phyloP scores from a whole-genome alignment of 2,329 filamentous ascomycete genomes.

The Juglanconis sp. region DNA sequence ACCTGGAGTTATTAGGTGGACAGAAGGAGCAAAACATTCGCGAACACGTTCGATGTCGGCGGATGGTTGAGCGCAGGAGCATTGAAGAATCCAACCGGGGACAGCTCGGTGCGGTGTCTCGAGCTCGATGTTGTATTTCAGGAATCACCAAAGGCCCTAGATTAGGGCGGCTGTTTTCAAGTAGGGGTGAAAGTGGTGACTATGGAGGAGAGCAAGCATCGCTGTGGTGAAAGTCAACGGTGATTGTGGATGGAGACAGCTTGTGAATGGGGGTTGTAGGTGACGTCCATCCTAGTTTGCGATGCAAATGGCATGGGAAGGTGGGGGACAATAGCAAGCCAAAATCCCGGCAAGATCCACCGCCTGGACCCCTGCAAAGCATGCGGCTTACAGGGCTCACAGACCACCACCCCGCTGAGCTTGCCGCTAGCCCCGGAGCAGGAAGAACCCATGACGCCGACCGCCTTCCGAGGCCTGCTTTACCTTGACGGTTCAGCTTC shows the following conservation, averaged over 20 bases:
- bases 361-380: conserved; percentile 3
- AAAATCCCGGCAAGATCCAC: not conserved
- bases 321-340: not conserved
- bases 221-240: not conserved
- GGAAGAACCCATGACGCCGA: conserved; percentile 12
- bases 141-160: not conserved
- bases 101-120: no score
- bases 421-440: not conserved
- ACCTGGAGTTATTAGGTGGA: not conserved
- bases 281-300: not conserved
- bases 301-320: not conserved
- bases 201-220: not conserved
- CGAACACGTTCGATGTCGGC: not conserved
- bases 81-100: not conserved
- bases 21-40: not conserved
- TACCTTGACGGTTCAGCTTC: not conserved
- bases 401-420: not conserved
- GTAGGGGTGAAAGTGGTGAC: not conserved
- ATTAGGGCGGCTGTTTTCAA: not conserved
- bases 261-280: not conserved
- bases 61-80: not conserved
- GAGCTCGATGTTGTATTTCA: not conserved
- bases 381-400: conserved; percentile 7
- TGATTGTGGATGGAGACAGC: not conserved
- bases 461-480: not conserved